These are phyloP conservation scores for Dittrichia graveolens DNA, from an alignment of 129 eudicot species.

Conservation along the genomic window DNA sequence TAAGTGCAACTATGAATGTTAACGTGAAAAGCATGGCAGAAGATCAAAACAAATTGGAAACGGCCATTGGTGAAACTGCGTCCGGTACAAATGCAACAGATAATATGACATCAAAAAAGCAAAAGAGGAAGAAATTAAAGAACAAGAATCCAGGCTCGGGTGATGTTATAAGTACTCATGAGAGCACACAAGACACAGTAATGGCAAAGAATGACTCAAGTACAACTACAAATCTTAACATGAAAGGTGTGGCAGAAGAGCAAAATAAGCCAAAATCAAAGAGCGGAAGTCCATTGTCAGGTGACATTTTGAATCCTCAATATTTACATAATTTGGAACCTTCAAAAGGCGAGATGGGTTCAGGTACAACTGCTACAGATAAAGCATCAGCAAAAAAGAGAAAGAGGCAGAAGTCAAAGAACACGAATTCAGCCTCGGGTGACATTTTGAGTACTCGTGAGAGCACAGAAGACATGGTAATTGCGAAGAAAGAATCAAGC, in stretches of 20 bases:
- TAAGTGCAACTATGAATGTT: background rate
- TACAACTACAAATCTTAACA: slow-evolving; percentile 8
- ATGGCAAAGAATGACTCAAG: background rate
- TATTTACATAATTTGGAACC: slow-evolving; percentile 3
- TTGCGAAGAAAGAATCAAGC: background rate
- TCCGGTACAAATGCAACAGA: slow-evolving; percentile 4
- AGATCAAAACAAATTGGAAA: background rate
- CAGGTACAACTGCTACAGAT: slow-evolving; percentile 21
- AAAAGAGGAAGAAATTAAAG: background rate
- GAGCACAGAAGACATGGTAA: background rate
- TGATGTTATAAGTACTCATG: background rate
- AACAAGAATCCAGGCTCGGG: background rate
- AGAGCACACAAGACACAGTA: background rate
- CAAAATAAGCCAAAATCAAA: slow-evolving; percentile 8
- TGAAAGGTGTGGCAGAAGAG: background rate
- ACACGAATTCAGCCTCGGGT: slow-evolving; percentile 10
- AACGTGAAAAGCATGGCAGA: background rate
- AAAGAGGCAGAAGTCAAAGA: slow-evolving; percentile 18
- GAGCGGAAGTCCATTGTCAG: background rate
- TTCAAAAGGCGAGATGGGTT: slow-evolving; percentile 14
- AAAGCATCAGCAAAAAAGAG: background rate
- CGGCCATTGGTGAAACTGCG: background rate
- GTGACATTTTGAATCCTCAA: slow-evolving; percentile 7
- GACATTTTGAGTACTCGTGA: slow-evolving; percentile 11
- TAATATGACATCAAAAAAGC: slow-evolving; percentile 3